Percentiles rank a stretch among this genome's conserved stretches.
These are phyloP conservation scores for Geotrichum citri-aurantii DNA, from an alignment of 1,139 yeast genomes.

Conservation along the genomic window DNA sequence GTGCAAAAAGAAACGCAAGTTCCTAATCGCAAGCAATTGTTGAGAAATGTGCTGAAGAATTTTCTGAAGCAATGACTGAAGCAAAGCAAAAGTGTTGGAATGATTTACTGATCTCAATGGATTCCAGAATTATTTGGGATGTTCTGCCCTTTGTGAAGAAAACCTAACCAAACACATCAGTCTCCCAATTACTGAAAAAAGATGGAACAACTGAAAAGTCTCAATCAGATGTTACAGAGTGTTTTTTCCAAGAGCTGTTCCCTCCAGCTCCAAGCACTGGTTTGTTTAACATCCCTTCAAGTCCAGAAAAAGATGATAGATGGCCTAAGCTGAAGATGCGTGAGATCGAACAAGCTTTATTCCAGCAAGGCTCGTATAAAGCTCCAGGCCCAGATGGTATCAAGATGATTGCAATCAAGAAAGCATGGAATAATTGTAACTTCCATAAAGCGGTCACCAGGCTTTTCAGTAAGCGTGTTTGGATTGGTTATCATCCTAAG, in stretches of 20 bases:
- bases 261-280: background rate
- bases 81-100: background rate
- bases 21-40: background rate
- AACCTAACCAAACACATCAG: background rate
- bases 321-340: background rate
- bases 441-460: background rate
- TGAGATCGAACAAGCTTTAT: background rate
- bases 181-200: background rate
- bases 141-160: background rate
- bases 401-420: background rate
- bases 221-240: background rate
- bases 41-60: background rate
- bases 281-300: background rate
- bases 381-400: background rate
- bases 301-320: background rate
- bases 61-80: background rate
- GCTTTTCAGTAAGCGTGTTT: background rate
- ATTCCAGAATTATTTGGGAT: background rate
- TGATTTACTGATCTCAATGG: background rate
- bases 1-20: background rate
- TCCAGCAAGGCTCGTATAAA: background rate
- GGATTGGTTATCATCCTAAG: conserved; percentile 7
- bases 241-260: background rate
- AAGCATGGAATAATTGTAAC: background rate
- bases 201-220: background rate